Percentiles rank a stretch among this genome's conserved stretches.
These are phyloP conservation scores for Gillenia trifoliata DNA, from an alignment of 306 rosid species.

Conservation along the genomic window DNA sequence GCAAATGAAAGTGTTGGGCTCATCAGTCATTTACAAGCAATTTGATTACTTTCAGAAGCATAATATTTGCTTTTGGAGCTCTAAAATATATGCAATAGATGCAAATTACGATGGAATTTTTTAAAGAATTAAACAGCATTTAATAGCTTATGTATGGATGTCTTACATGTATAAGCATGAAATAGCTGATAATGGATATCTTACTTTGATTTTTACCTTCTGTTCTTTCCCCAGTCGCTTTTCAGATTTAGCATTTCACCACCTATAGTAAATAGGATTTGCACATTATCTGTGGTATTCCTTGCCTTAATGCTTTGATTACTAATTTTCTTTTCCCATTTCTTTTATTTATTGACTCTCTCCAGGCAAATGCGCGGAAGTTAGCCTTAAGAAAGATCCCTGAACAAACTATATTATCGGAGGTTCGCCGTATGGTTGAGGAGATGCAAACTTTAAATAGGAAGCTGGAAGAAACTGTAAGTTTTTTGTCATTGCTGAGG, in stretches of 20 bases:
- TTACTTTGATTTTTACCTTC: not conserved
- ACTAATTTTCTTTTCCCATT: not conserved
- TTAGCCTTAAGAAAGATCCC: constrained; percentile 70
- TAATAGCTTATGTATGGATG: not conserved
- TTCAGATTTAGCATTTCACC: not conserved
- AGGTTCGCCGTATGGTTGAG: constrained; percentile 90
- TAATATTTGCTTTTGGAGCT: not conserved
- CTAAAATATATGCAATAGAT: not conserved
- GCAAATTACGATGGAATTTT: not conserved
- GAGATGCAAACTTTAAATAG: constrained; percentile 79
- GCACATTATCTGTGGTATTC: not conserved
- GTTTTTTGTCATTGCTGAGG: constrained; percentile 18
- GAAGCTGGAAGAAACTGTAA: constrained; percentile 82
- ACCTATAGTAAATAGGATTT: not conserved
- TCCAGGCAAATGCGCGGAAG: constrained; percentile 69
- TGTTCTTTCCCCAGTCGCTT: not conserved
- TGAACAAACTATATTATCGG: constrained; percentile 71
- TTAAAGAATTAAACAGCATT: not conserved
- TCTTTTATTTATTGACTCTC: constrained; percentile 3
- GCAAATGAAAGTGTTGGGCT: not conserved
- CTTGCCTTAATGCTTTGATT: not conserved
- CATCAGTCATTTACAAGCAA: not conserved
- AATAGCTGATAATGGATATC: not conserved
- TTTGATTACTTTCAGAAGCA: not conserved
- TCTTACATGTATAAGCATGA: not conserved